phyloP scores from a whole-genome alignment of 2,329 filamentous ascomycete species.

The Zasmidium citrigriseum region DNA sequence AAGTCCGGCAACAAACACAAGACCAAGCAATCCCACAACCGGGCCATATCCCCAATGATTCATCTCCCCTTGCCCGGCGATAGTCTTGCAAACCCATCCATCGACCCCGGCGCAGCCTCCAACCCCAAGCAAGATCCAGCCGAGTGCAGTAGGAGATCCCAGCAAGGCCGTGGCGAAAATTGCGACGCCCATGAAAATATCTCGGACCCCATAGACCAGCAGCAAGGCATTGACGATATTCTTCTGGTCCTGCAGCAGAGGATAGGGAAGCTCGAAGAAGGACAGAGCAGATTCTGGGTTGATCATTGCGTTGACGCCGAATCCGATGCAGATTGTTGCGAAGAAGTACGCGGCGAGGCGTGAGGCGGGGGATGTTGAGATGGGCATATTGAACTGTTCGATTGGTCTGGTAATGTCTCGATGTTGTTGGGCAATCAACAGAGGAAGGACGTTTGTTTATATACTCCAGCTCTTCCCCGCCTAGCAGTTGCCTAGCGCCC shows the following conservation, averaged over 20 bases:
- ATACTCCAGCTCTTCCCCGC: not conserved
- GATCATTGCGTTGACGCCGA: slow-evolving; percentile 45
- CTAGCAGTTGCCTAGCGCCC: no score
- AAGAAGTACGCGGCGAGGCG: slow-evolving; percentile 19
- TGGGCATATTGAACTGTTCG: slow-evolving; percentile 8
- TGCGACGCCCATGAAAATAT: slow-evolving; percentile 52
- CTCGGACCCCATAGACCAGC: slow-evolving; percentile 50
- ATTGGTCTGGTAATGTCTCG: no score
- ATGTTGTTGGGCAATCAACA: no score
- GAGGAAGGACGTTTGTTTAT: not conserved
- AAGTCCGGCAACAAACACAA: not conserved
- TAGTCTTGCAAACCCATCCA: slow-evolving; percentile 44
- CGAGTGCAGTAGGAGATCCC: slow-evolving; percentile 44
- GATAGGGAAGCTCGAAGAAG: slow-evolving; percentile 41
- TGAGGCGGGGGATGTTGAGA: slow-evolving; percentile 9
- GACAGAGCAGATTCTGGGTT: slow-evolving; percentile 37
- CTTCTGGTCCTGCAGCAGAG: slow-evolving; percentile 34
- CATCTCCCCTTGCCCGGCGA: slow-evolving; percentile 45
- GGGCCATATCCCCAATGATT: slow-evolving; percentile 54
- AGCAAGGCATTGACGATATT: slow-evolving; percentile 47
- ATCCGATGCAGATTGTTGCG: slow-evolving; percentile 35
- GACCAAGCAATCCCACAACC: slow-evolving; percentile 30
- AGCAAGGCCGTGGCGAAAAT: slow-evolving; percentile 40
- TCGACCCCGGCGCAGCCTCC: slow-evolving; percentile 49
- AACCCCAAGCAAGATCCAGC: slow-evolving; percentile 45